Base-by-base conservation (phyloP, 345 rosid species). In the Draba incana region DNA sequence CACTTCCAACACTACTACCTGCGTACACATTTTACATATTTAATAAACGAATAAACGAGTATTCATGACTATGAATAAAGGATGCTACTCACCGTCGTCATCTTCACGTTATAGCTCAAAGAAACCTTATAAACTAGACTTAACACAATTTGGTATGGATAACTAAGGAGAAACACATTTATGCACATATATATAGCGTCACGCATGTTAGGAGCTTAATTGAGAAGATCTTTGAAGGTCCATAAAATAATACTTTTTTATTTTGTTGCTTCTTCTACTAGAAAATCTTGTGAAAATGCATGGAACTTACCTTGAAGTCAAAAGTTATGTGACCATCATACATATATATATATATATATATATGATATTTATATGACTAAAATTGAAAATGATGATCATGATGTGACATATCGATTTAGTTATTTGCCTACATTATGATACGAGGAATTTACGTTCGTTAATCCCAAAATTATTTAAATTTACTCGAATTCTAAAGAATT, bases 1-100 rank as follows among this genome's bases (percentile, higher is more conserved):
- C 30, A 92, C 96, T 20, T 70, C 78, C 82, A 92, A 78, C 72
- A 85, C 91, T 37, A 81, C 71, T 2, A 92, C 76, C 98, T 92
- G 60, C 50, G 41, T 39, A 31, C 30, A 59, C 15, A 23, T 44
- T 35, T 6, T 35, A 60, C 30, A 57, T 10, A 46, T 20, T 59
- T 15, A 68, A 24, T 41, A 62, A 23, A 10, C 6, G 11, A 46
- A 39, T 50, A 49, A 49, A 33, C 8, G 30, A 59, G 11, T 31
- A 35, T 16, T 38, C 16, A 63, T 45, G 42, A 49, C 31, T 42
- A 38, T 41, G 35, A 47, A 28, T 33, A 56, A 13, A 23, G 57
- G 24, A 42, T 60, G 37, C 43, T 67, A 51, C 81, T 74, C 55
- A 81, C 84, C 66, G 78, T 64, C 41, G 80, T 75, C 78, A 75